A percentile compares a stretch with the other conserved stretches of the same genome.
These are phyloP conservation scores for Citrus unshiu DNA, from an alignment of 345 rosid species.

Conservation along the genomic window DNA sequence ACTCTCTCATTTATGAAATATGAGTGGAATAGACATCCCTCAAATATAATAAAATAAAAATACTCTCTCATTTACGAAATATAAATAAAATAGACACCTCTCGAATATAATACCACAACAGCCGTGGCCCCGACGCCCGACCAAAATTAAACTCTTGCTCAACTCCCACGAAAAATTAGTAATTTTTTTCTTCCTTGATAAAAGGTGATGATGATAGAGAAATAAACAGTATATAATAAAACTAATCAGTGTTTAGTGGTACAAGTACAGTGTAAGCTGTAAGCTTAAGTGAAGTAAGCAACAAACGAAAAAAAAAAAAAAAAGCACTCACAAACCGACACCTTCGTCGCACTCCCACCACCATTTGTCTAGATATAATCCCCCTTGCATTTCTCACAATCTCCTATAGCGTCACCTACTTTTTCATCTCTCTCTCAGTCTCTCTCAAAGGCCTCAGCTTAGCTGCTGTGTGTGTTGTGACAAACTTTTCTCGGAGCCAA, in stretches of 20 bases:
- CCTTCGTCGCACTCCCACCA: conserved; percentile 2
- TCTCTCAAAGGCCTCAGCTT: background rate
- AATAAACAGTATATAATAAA: background rate
- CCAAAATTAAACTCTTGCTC: background rate
- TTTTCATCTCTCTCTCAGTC: conserved; percentile 11
- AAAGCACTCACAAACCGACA: conserved; percentile 2
- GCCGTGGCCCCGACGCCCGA: background rate
- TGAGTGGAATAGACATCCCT: fast-evolving
- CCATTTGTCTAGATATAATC: background rate
- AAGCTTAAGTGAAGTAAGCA: background rate
- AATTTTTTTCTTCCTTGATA: background rate
- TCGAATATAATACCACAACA: too few species aligned
- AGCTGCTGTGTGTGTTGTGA: background rate
- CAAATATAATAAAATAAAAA: too few species aligned
- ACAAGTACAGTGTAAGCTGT: background rate
- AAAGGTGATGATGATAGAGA: background rate
- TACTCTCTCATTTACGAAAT: too few species aligned
- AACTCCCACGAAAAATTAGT: background rate
- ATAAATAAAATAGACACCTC: too few species aligned
- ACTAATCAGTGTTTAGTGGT: background rate
- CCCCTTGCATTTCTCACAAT: background rate
- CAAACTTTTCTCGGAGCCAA: background rate
- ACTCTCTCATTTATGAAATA: too few species aligned
- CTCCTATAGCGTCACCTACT: conserved; percentile 4
- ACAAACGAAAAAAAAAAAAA: background rate